A percentile compares a stretch with the other conserved stretches of the same genome.
These are phyloP conservation scores for Albatrellus sp. DNA, from an alignment of 1,284 basidiomycete species.

Conservation along the genomic window DNA sequence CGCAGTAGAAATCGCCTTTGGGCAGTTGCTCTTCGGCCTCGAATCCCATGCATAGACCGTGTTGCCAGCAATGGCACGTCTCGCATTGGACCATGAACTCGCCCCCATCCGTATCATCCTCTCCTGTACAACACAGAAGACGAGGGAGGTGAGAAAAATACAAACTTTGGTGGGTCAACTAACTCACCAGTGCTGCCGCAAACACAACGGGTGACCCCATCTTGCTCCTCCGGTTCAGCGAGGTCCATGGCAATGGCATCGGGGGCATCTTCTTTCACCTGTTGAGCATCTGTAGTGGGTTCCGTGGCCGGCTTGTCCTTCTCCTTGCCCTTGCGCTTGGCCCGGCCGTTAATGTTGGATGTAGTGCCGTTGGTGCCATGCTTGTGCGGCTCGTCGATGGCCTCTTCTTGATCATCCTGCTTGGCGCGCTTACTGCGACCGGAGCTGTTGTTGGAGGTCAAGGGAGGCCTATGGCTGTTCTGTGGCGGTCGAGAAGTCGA, in stretches of 20 bases:
- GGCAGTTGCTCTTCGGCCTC: conserved; percentile 74
- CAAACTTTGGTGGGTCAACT: background rate
- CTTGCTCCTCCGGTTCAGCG: conserved; percentile 56
- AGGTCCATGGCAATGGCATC: conserved; percentile 23
- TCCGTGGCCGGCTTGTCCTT: conserved; percentile 35
- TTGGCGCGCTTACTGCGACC: conserved; percentile 49
- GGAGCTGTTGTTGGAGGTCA: conserved; percentile 29
- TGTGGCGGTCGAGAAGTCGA: conserved; percentile 25
- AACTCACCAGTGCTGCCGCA: conserved; percentile 78
- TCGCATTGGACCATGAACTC: conserved; percentile 98
- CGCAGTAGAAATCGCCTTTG: conserved; percentile 84
- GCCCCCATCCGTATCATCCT: conserved; percentile 68
- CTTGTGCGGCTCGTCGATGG: conserved; percentile 38
- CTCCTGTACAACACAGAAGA: conserved; percentile 25
- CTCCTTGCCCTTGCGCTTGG: conserved; percentile 45
- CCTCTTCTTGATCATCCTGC: conserved; percentile 60
- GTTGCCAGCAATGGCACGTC: conserved; percentile 96
- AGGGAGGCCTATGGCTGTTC: conserved; percentile 28
- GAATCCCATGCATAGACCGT: conserved; percentile 94
- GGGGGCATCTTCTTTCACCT: conserved; percentile 15
- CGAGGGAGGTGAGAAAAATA: background rate
- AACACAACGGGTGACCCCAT: conserved; percentile 85
- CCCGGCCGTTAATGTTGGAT: conserved; percentile 28
- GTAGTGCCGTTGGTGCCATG: conserved; percentile 26
- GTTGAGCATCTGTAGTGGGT: conserved; percentile 17